Evolutionary conservation across 139 green algal species (phyloP).

Genomic region (Desmodesmus armatus): DNA sequence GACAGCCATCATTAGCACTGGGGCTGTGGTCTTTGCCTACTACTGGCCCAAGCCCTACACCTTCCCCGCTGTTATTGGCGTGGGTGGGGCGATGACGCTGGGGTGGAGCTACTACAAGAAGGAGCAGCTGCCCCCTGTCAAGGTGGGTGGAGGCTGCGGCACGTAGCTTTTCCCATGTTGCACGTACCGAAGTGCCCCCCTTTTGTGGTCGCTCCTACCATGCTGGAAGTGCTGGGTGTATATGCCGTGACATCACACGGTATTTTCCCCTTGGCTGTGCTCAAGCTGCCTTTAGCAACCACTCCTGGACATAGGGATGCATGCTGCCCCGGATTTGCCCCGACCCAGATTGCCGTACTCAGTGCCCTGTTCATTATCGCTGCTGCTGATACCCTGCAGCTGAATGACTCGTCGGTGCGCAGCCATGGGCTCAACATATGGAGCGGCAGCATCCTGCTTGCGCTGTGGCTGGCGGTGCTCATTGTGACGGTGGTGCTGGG

Average conservation of each 20-base stretch:
- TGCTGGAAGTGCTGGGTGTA: too few species aligned
- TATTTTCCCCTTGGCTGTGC: too few species aligned
- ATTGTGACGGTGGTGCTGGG: conserved; percentile 53
- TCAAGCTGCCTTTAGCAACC: too few species aligned
- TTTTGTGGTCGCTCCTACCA: too few species aligned
- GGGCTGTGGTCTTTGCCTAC: conserved; percentile 73
- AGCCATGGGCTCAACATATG: conserved; percentile 71
- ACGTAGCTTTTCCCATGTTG: not conserved
- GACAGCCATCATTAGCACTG: conserved; percentile 50
- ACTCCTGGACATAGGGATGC: too few species aligned
- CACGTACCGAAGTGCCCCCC: too few species aligned
- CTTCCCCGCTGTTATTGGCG: conserved; percentile 81
- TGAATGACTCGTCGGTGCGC: conserved; percentile 57
- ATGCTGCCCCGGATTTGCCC: too few species aligned
- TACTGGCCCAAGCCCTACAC: conserved; percentile 72
- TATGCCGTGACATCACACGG: too few species aligned
- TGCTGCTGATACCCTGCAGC: not conserved
- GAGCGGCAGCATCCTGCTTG: conserved; percentile 66
- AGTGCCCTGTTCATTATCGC: too few species aligned
- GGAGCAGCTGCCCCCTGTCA: conserved; percentile 42
- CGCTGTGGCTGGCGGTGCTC: conserved; percentile 73
- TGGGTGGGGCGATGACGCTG: conserved; percentile 78
- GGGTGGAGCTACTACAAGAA: conserved; percentile 51
- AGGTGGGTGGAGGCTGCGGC: not conserved
- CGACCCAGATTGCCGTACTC: too few species aligned